phyloP scores from a whole-genome alignment of 768 basidiomycete species.

The Neoboletus subvelutipes region DNA sequence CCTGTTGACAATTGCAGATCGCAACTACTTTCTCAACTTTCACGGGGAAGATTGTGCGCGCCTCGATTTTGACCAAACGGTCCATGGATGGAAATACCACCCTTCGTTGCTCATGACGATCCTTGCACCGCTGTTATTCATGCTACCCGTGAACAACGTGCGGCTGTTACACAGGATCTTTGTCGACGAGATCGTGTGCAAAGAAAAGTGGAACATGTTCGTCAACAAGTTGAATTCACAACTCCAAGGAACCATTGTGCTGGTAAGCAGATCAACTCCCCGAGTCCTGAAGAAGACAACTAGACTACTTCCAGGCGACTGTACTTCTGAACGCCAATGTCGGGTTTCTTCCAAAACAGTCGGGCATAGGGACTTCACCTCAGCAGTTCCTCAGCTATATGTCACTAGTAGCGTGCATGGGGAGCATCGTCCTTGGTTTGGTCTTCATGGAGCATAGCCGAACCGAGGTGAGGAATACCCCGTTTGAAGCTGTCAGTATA shows the following conservation, averaged over 20 bases:
- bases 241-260: conserved; percentile 52
- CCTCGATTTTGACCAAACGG: conserved; percentile 34
- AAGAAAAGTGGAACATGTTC: conserved; percentile 45
- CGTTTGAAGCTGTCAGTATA: conserved; percentile 36
- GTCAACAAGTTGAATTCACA: conserved; percentile 45
- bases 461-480: conserved; percentile 29
- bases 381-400: conserved; percentile 44
- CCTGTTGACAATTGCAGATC: no score
- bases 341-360: conserved; percentile 55
- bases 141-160: conserved; percentile 47
- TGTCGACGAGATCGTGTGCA: conserved; percentile 45
- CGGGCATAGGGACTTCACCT: conserved; percentile 28
- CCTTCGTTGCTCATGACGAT: conserved; percentile 39
- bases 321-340: conserved; percentile 61
- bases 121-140: conserved; percentile 48
- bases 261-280: conserved; percentile 36
- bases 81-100: conserved; percentile 27
- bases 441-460: conserved; percentile 44
- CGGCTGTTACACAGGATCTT: conserved; percentile 46
- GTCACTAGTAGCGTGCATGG: conserved; percentile 43
- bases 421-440: conserved; percentile 43
- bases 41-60: conserved; percentile 45
- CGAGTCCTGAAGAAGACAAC: not conserved
- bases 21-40: conserved; percentile 41
- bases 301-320: conserved; percentile 42